These are phyloP conservation scores for Saccharomycopsis crataegensis DNA, from an alignment of 1,139 yeast species.

Conservation along the genomic window DNA sequence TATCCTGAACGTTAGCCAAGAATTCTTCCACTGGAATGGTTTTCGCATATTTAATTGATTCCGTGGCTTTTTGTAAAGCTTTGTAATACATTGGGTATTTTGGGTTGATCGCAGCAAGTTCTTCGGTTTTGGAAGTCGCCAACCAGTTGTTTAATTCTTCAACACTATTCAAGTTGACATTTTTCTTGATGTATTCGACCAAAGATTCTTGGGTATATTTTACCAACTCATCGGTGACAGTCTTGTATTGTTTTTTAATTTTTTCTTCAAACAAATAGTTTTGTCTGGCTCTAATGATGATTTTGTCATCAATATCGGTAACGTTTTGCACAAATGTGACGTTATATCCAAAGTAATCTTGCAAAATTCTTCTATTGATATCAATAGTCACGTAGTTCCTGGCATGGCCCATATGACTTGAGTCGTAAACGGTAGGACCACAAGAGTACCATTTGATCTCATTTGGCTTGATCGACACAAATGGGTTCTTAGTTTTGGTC, in stretches of 20 bases:
- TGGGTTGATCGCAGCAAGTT: constrained; percentile 51
- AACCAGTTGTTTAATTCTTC: constrained; percentile 48
- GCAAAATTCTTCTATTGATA: constrained; percentile 79
- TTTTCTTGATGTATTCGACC: not conserved
- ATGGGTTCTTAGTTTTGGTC: constrained; percentile 73
- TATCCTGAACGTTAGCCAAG: constrained; percentile 52
- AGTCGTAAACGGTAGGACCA: constrained; percentile 98
- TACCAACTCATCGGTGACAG: constrained; percentile 20
- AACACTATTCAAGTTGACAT: constrained; percentile 24
- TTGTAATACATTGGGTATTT: constrained; percentile 80
- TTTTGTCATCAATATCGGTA: constrained; percentile 96
- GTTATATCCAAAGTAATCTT: constrained; percentile 86
- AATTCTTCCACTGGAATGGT: constrained; percentile 33
- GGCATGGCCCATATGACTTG: constrained; percentile 99
- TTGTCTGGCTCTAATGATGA: constrained; percentile 90
- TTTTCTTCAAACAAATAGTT: constrained; percentile 66
- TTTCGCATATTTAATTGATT: constrained; percentile 30
- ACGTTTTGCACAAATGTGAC: constrained; percentile 88
- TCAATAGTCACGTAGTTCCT: constrained; percentile 93
- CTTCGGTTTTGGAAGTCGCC: constrained; percentile 38
- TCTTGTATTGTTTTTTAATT: constrained; percentile 27
- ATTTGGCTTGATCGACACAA: constrained; percentile 52
- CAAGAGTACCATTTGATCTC: constrained; percentile 93
- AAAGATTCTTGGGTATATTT: constrained; percentile 6
- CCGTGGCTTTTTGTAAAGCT: constrained; percentile 52